phyloP scores from a whole-genome alignment of 495 filamentous ascomycete genomes.

The Podospora anserina region DNA sequence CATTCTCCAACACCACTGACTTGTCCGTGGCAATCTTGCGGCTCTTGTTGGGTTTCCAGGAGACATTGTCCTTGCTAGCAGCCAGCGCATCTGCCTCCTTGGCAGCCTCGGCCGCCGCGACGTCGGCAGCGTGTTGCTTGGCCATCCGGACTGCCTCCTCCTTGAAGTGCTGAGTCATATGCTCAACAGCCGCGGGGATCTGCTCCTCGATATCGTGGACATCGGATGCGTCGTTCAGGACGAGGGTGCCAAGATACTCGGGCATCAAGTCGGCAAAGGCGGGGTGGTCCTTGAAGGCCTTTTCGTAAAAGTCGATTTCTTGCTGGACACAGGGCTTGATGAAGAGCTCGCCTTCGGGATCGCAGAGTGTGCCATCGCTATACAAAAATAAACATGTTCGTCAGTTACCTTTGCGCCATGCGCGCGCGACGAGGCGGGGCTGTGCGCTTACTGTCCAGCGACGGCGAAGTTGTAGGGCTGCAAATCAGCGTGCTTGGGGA shows the following conservation, averaged over 20 bases:
- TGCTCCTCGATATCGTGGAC: conserved; percentile 51
- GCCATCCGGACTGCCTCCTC: conserved; percentile 36
- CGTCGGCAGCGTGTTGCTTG: conserved; percentile 29
- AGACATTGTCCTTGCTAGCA: conserved; percentile 24
- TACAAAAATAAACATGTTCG: background rate
- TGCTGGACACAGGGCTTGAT: conserved; percentile 89
- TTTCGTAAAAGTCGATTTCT: conserved; percentile 92
- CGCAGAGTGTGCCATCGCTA: conserved; percentile 89
- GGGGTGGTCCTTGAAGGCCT: conserved; percentile 59
- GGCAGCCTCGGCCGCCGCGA: conserved; percentile 27
- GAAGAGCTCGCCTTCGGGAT: conserved; percentile 77
- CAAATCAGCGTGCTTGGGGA: conserved; percentile 54
- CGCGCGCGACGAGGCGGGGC: conserved; percentile 2
- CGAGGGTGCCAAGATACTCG: conserved; percentile 74
- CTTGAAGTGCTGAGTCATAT: conserved; percentile 43
- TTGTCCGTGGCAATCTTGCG: conserved; percentile 65
- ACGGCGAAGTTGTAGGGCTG: conserved; percentile 76
- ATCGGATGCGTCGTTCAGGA: conserved; percentile 45
- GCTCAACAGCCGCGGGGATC: conserved; percentile 42
- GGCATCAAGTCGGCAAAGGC: conserved; percentile 78
- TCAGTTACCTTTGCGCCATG: conserved; percentile 5
- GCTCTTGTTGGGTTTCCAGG: conserved; percentile 40
- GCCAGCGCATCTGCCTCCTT: conserved; percentile 30
- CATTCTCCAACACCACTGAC: conserved; percentile 84
- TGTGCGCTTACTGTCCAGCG: conserved; percentile 82